Percentiles rank a stretch among this genome's conserved stretches.
Conservation (phyloP, 768 basidiomycete genomes). For the Asterophora parasitica region DNA sequence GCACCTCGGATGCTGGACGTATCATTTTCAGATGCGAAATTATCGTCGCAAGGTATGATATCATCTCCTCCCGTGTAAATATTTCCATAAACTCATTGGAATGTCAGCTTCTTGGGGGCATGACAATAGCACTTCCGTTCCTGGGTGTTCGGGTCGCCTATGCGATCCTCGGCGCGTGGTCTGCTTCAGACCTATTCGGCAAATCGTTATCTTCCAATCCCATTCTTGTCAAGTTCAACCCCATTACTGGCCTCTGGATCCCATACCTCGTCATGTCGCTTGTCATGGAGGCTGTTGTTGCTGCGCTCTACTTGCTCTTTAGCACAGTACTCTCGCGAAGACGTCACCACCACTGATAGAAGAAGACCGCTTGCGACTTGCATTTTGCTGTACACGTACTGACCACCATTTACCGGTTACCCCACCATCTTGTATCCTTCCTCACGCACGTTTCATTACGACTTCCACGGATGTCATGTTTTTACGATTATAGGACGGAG, state of each 20-base stretch:
- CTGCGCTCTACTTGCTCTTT: conserved; percentile 42
- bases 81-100: background rate
- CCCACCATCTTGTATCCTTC: background rate
- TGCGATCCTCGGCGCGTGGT: conserved; percentile 54
- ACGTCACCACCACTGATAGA: conserved; percentile 14
- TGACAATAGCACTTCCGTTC: conserved; percentile 54
- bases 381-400: background rate
- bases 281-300: conserved; percentile 53
- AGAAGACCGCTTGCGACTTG: background rate
- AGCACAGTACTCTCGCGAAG: conserved; percentile 38
- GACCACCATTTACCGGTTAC: background rate
- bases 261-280: conserved; percentile 55
- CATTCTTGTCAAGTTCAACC: conserved; percentile 50
- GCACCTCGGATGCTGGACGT: conserved; percentile 39
- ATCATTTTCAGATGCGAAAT: conserved; percentile 41
- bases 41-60: conserved; percentile 41
- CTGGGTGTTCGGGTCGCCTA: conserved; percentile 56
- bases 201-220: conserved; percentile 31
- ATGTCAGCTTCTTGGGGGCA: conserved; percentile 49
- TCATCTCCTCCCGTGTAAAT: background rate
- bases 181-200: conserved; percentile 43
- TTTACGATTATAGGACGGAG: conserved; percentile 1
- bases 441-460: conserved; percentile 2
- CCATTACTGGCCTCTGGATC: conserved; percentile 52
- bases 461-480: conserved; percentile 2